Base-by-base conservation (phyloP, 306 rosid species). In the Alnus rubra region DNA sequence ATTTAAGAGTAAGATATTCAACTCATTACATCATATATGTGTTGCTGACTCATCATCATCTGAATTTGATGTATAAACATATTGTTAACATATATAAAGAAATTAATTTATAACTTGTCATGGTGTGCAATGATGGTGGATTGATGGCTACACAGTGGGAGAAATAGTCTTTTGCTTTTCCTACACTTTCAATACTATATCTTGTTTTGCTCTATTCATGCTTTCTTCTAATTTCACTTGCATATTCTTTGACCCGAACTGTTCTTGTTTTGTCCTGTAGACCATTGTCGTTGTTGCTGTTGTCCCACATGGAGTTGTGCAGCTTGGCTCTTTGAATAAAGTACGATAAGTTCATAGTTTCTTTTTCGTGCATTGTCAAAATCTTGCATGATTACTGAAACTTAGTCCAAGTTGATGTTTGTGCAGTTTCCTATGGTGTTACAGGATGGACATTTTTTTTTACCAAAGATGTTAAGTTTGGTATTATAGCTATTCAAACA, bases 241-340 rank as follows among this genome's bases (percentile, higher is more conserved):
- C 33, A 45, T 71, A 65, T 84, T 65, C 80, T 44, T 69, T 79
- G 47, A 74, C 60, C 52, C 28, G 16, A 79, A 54, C 77, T 75
- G 15, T 64, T 58, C 51, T 11, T 82, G 16, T 68, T 82, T 79
- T 86, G 63, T 80, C 76, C 44, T 87, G 84, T 70, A 96, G 98
- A 96, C 99, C 59, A 85, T 96, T 76, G 92, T 83, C 58, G 90
- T 91, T 71, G 88, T 87, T 75, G 86, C 98, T 73, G 94, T 95
- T 71, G 88, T 76, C 78, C 96, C 99, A 8, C 96, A 87, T 72
- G 98, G 99, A 47, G 93, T 96, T 88, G 85, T 96, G 80, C 99
- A 93, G 84, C 97, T 96, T 76, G 99, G 99, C 18, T 93, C 98
- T 73, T 82, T 87, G 63, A 87, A 88, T 82, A 93, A 90, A 78